phyloP scores from a whole-genome alignment of 352 stramenopile species.

The Aphanomyces cochlioides region DNA sequence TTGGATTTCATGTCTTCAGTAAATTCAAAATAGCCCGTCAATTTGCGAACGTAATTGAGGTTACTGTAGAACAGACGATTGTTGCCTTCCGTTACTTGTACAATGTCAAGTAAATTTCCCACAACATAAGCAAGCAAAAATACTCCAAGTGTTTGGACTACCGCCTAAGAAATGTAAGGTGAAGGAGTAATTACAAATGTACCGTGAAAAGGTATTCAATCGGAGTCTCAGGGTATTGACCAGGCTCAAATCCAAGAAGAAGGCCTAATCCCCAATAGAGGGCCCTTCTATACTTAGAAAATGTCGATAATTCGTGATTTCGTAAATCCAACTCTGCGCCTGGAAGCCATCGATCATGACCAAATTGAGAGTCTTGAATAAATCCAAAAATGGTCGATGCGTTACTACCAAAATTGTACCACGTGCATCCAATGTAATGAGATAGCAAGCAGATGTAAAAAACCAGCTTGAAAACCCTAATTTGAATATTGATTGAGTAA shows the following conservation, averaged over 20 bases:
- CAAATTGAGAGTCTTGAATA: slow-evolving; percentile 23
- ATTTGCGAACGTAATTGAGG: slow-evolving; percentile 49
- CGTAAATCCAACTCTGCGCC: slow-evolving; percentile 4
- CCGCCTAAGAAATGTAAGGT: not conserved
- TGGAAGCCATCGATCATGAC: slow-evolving; percentile 22
- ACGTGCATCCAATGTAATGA: slow-evolving; percentile 30
- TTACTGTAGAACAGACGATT: slow-evolving; percentile 55
- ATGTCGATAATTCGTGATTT: slow-evolving; percentile 8
- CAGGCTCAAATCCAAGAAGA: slow-evolving; percentile 51
- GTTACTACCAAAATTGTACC: slow-evolving; percentile 32
- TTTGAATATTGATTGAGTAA: slow-evolving; percentile 30
- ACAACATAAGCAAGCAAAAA: slow-evolving; percentile 56
- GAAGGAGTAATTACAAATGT: slow-evolving; percentile 14
- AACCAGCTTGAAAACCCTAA: slow-evolving; percentile 30
- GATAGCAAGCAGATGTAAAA: slow-evolving; percentile 31
- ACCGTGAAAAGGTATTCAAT: slow-evolving; percentile 52
- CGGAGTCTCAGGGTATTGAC: slow-evolving; percentile 40
- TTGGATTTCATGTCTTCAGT: slow-evolving; percentile 50
- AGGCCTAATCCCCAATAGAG: slow-evolving; percentile 62
- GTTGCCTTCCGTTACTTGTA: slow-evolving; percentile 54
- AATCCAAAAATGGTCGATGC: slow-evolving; percentile 28
- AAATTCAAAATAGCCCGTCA: slow-evolving; percentile 54
- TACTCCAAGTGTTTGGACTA: slow-evolving; percentile 44
- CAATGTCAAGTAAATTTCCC: slow-evolving; percentile 57
- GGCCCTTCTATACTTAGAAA: slow-evolving; percentile 20